phyloP scores from a whole-genome alignment of 192 early-diverging fungal species.

The Backusella luteola region DNA sequence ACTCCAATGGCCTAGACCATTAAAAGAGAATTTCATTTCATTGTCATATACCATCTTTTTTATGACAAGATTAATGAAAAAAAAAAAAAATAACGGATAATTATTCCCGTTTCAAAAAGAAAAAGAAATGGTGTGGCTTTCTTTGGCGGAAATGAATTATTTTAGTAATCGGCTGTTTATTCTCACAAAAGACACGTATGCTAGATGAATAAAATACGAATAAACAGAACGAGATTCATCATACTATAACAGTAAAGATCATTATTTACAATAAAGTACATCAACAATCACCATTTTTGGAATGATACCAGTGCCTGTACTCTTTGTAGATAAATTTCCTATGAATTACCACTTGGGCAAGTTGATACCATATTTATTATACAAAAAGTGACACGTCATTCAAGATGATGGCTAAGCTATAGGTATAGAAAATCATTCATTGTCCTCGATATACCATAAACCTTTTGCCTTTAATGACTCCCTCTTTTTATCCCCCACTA shows the following conservation, averaged over 20 bases:
- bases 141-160: background rate
- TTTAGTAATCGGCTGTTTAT: background rate
- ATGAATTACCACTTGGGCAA: background rate
- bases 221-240: background rate
- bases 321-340: background rate
- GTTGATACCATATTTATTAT: background rate
- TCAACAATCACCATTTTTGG: background rate
- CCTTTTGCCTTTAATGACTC: conserved; percentile 21
- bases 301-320: too few relatives aligned
- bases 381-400: background rate
- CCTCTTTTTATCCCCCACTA: conserved; percentile 28
- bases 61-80: too few relatives aligned
- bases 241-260: background rate
- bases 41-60: too few relatives aligned
- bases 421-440: background rate
- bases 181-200: background rate
- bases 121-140: background rate
- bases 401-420: background rate
- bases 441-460: conserved; percentile 34
- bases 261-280: background rate
- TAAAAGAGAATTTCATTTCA: too few relatives aligned
- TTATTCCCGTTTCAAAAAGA: background rate
- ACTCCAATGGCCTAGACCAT: too few relatives aligned
- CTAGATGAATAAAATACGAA: background rate
- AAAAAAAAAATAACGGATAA: background rate